These are phyloP conservation scores for Millerozyma acaciae DNA, from an alignment of 805 yeast genomes.

Conservation along the genomic window DNA sequence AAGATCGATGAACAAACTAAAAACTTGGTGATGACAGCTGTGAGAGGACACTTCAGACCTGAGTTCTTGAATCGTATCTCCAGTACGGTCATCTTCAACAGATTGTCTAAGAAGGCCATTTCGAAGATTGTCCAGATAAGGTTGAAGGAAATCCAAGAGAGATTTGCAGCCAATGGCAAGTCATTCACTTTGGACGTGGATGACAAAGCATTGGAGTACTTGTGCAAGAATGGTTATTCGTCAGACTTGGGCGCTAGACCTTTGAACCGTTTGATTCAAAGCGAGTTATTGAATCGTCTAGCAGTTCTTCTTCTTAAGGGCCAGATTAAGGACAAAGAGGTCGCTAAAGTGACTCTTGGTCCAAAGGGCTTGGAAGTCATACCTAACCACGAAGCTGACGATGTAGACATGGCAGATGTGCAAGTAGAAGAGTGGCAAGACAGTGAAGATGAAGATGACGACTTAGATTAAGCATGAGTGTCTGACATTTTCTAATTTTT, in stretches of 20 bases:
- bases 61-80: constrained; percentile 96
- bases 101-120: constrained; percentile 86
- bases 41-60: constrained; percentile 89
- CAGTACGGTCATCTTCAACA: constrained; percentile 88
- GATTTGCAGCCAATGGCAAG: constrained; percentile 85
- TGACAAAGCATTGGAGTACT: constrained; percentile 72
- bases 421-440: constrained; percentile 61
- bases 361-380: constrained; percentile 70
- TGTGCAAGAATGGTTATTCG: constrained; percentile 85
- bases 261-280: constrained; percentile 85
- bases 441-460: constrained; percentile 57
- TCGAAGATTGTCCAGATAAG: constrained; percentile 87
- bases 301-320: constrained; percentile 88
- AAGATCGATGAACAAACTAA: constrained; percentile 66
- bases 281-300: constrained; percentile 78
- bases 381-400: constrained; percentile 76
- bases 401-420: constrained; percentile 48
- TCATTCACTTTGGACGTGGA: constrained; percentile 68
- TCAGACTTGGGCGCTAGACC: constrained; percentile 97
- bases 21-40: constrained; percentile 77
- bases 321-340: constrained; percentile 84
- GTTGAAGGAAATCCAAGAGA: constrained; percentile 74
- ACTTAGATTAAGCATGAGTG: constrained; percentile 15
- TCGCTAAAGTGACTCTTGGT: constrained; percentile 58
- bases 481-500: background rate